Conservation (phyloP, 768 basidiomycete species). For the Macrolepiota fuliginosa region DNA sequence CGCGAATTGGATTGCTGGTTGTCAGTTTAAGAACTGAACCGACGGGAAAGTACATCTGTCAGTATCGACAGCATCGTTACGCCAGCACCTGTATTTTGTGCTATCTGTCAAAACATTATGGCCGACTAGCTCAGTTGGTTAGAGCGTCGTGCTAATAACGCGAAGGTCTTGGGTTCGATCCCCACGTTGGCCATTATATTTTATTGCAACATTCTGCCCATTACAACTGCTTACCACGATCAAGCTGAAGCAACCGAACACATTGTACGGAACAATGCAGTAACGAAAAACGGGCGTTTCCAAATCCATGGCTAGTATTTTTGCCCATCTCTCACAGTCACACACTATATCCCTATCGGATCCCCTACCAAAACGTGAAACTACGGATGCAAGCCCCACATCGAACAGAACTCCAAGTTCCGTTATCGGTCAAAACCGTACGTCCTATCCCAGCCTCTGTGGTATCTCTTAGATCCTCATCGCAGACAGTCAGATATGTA, state of each 20-base stretch:
- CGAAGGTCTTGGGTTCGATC: conserved; percentile 59
- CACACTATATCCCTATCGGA: too few relatives aligned
- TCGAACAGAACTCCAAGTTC: conserved; percentile 17
- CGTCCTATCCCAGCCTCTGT: background rate
- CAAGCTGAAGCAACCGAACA: too few relatives aligned
- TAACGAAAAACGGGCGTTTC: too few relatives aligned
- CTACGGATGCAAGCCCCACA: conserved; percentile 43
- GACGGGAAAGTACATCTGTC: background rate
- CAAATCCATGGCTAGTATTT: too few relatives aligned
- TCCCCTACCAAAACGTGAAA: too few relatives aligned
- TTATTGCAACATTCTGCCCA: background rate
- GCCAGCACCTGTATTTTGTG: too few relatives aligned
- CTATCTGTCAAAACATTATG: conserved; percentile 17
- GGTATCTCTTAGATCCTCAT: background rate
- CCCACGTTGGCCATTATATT: conserved; percentile 17
- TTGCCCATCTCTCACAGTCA: too few relatives aligned
- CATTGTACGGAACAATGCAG: too few relatives aligned
- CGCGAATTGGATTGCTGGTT: conserved; percentile 8
- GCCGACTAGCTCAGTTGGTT: conserved; percentile 94
- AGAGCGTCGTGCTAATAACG: conserved; percentile 89
- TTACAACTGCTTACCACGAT: too few relatives aligned
- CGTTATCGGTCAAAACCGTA: background rate
- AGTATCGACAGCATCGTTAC: background rate
- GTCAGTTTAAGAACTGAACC: background rate
- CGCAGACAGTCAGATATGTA: background rate